Conservation (phyloP, 2,329 filamentous ascomycete species). For the Penicillium thymicola region DNA sequence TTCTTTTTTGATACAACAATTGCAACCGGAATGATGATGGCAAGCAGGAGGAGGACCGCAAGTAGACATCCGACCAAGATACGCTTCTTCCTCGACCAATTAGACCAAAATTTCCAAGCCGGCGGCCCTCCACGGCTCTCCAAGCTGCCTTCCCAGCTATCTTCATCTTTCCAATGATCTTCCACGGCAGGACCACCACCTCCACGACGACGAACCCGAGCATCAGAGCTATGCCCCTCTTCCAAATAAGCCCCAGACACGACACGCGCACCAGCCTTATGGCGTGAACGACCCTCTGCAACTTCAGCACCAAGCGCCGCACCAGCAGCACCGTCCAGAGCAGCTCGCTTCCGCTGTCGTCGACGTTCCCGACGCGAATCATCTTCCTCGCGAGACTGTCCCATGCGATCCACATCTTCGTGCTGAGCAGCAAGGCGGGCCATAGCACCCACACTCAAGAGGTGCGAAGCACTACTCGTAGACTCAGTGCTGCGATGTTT, state of each 20-base stretch:
- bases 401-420: slow-evolving; percentile 50
- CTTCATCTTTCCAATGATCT: slow-evolving; percentile 52
- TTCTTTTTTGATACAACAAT: slow-evolving; percentile 66
- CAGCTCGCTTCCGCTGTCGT: slow-evolving; percentile 26
- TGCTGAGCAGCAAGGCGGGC: slow-evolving; percentile 65
- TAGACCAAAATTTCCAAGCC: slow-evolving; percentile 35
- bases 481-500: slow-evolving; percentile 44
- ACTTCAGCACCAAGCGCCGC: slow-evolving; percentile 18
- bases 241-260: slow-evolving; percentile 69
- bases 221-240: slow-evolving; percentile 56
- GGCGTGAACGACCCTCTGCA: slow-evolving; percentile 34
- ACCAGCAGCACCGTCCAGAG: slow-evolving; percentile 20
- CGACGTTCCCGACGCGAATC: slow-evolving; percentile 25
- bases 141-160: slow-evolving; percentile 25
- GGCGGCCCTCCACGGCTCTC: slow-evolving; percentile 33
- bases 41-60: slow-evolving; percentile 53
- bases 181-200: slow-evolving; percentile 36
- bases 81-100: slow-evolving; percentile 38
- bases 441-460: slow-evolving; percentile 56
- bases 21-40: slow-evolving; percentile 66
- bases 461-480: slow-evolving; percentile 41
- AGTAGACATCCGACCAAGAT: slow-evolving; percentile 54
- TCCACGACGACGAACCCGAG: slow-evolving; percentile 45
- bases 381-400: slow-evolving; percentile 40
- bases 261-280: slow-evolving; percentile 57